phyloP scores from a whole-genome alignment of 2,329 filamentous ascomycete species.

The Cordyceps sp. region DNA sequence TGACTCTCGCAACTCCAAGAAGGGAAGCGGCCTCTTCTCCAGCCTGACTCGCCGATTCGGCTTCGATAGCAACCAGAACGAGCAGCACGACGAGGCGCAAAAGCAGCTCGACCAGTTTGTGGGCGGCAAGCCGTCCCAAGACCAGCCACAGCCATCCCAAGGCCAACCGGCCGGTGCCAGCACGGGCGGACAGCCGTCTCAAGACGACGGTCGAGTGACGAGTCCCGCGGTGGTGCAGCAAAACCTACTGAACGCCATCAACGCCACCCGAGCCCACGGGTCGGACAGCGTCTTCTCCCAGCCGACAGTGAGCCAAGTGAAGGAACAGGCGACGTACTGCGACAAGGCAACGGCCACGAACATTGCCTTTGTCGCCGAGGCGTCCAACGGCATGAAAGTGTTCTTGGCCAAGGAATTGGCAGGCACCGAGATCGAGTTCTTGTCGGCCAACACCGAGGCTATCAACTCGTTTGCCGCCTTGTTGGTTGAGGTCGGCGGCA shows the following conservation, averaged over 20 bases:
- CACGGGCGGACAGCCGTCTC: not conserved
- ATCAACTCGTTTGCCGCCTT: constrained; percentile 56
- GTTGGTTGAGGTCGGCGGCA: constrained; percentile 48
- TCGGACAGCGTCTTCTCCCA: constrained; percentile 57
- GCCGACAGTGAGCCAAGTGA: constrained; percentile 55
- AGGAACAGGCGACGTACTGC: constrained; percentile 75
- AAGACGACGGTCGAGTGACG: constrained; percentile 36
- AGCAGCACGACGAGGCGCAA: constrained; percentile 23
- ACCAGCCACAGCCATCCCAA: no score
- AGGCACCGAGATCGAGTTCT: constrained; percentile 31
- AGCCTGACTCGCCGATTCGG: constrained; percentile 52
- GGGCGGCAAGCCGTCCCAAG: no score
- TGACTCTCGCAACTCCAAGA: constrained; percentile 17
- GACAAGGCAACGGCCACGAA: constrained; percentile 61
- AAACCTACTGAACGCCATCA: constrained; percentile 63
- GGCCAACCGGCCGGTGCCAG: no score
- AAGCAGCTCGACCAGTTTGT: constrained; percentile 27
- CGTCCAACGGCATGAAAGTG: constrained; percentile 56
- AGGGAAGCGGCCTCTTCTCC: constrained; percentile 46
- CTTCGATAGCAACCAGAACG: constrained; percentile 34
- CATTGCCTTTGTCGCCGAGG: constrained; percentile 52
- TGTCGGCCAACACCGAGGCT: constrained; percentile 39
- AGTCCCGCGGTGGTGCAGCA: constrained; percentile 45
- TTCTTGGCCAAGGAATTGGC: constrained; percentile 45
- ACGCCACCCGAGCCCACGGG: constrained; percentile 61